Percentiles rank a stretch among this genome's conserved stretches.
Evolutionary conservation across 75 land plant species (phyloP).

Genomic region (Pinus taeda): DNA sequence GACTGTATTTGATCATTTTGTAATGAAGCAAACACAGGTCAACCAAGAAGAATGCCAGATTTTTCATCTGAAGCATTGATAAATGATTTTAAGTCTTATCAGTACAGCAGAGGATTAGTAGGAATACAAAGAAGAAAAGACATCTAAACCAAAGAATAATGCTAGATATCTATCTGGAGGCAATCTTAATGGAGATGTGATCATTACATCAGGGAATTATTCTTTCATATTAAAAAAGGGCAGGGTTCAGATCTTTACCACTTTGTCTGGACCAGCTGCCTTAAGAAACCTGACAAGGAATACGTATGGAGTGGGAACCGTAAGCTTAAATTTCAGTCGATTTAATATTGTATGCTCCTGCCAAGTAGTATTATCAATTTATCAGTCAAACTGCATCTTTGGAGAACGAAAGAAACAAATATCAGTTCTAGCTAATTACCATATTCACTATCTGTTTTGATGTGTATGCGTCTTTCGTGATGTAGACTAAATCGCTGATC

Average conservation of each 20-base stretch:
- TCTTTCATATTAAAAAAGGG: not conserved
- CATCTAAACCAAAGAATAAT: slow-evolving; percentile 68
- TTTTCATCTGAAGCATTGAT: slow-evolving; percentile 40
- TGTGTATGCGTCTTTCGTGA: slow-evolving; percentile 66
- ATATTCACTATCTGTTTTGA: slow-evolving; percentile 64
- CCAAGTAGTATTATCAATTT: not conserved
- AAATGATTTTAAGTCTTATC: too few species aligned
- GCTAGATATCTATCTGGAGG: slow-evolving; percentile 41
- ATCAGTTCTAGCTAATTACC: slow-evolving; percentile 24
- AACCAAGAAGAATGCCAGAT: slow-evolving; percentile 64
- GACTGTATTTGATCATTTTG: slow-evolving; percentile 46
- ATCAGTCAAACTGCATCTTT: not conserved
- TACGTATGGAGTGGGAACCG: slow-evolving; percentile 84
- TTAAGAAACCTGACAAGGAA: slow-evolving; percentile 81
- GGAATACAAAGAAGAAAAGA: slow-evolving; percentile 59
- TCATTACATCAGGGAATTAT: not conserved
- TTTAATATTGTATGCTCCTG: slow-evolving; percentile 71
- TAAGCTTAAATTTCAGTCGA: slow-evolving; percentile 67
- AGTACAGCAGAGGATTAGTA: too few species aligned
- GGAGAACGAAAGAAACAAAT: not conserved
- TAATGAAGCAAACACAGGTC: slow-evolving; percentile 78
- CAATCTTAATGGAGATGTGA: not conserved
- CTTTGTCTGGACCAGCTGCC: slow-evolving; percentile 56
- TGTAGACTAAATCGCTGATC: slow-evolving; percentile 69
- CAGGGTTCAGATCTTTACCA: slow-evolving; percentile 29